Evolutionary conservation across 352 stramenopile species (phyloP), one percentile per base, ranked within the genome.

Genomic region (Phytophthora cactorum): DNA sequence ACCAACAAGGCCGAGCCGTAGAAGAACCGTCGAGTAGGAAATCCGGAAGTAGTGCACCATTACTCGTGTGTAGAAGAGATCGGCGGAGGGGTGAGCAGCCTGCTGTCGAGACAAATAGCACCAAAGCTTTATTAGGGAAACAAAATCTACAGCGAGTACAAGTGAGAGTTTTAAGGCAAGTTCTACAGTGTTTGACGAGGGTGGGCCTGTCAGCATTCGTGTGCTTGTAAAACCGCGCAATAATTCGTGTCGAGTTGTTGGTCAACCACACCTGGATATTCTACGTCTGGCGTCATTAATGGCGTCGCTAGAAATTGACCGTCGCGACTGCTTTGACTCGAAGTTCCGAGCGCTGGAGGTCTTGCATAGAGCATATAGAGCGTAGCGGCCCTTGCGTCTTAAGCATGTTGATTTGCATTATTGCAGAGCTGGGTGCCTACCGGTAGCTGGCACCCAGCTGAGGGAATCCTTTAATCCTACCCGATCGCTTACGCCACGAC

Each of bases 191-290:
- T 50, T 22, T 17, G 29, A 51, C 27, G 5, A 5, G 25, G 14
- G 9, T 32, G 9, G 47, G 44, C 43, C 62, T 59, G 60, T 62
- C 41, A 44, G 43, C 41, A 55, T 66, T 57, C 61, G 56, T 70
- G 53, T 22, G 25, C 25, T 66, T 34, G 63, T 71, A 54, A 61
- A 52, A 46, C 22, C 4, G 56, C 4, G 29, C 12, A 66, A 61
- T 67, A 54, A 67, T 67, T 71, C 63, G 63, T 66, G 63, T 66
- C 49, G 50, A 55, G 56, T 71, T 71, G 63, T 70, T 2, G 25
- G 46, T 53, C 29, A 36, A 44, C 50, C 25, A 36, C 17, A 27
- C 15, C 63, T 61, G 50, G 56, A 66, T 66, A 62, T 38, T 71
- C 9, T 25, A 44, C 17, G 34, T 10, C 44, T 72, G 64, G 32